Evolutionary conservation across 176 grass and related monocot genomes (phyloP).

Genomic region (Cymbopogon citratus): DNA sequence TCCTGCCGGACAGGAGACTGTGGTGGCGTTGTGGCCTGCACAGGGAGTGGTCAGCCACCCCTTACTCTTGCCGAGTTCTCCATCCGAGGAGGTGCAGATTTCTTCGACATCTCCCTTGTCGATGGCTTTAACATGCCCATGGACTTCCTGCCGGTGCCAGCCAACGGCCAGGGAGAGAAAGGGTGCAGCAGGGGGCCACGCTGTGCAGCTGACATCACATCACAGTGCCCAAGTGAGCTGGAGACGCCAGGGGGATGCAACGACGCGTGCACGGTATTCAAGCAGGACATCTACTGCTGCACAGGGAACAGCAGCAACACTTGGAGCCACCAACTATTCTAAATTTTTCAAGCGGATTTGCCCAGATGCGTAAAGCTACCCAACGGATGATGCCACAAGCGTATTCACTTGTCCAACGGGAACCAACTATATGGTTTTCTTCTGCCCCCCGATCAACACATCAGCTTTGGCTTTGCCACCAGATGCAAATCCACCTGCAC

Average conservation of each 20-base stretch:
- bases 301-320: background rate
- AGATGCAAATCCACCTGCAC: background rate
- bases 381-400: background rate
- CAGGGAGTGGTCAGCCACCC: no score
- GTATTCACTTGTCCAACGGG: conserved; percentile 28
- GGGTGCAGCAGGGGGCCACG: conserved; percentile 12
- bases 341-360: conserved; percentile 12
- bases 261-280: conserved; percentile 20
- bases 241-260: conserved; percentile 28
- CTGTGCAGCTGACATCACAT: background rate
- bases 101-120: conserved; percentile 31
- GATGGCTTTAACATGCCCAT: conserved; percentile 54
- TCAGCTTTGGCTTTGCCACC: background rate
- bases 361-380: conserved; percentile 32
- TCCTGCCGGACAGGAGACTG: no score
- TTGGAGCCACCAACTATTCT: conserved; percentile 11
- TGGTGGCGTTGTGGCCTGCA: no score
- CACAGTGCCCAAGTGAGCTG: conserved; percentile 30
- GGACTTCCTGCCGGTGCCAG: conserved; percentile 23
- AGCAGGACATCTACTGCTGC: conserved; percentile 14
- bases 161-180: background rate
- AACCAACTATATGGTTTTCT: conserved; percentile 33
- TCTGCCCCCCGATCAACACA: conserved; percentile 26
- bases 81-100: no score
- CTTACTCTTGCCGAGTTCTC: no score